These are phyloP conservation scores for Athelia psychrophila DNA, from an alignment of 1,284 basidiomycete species.

Conservation along the genomic window DNA sequence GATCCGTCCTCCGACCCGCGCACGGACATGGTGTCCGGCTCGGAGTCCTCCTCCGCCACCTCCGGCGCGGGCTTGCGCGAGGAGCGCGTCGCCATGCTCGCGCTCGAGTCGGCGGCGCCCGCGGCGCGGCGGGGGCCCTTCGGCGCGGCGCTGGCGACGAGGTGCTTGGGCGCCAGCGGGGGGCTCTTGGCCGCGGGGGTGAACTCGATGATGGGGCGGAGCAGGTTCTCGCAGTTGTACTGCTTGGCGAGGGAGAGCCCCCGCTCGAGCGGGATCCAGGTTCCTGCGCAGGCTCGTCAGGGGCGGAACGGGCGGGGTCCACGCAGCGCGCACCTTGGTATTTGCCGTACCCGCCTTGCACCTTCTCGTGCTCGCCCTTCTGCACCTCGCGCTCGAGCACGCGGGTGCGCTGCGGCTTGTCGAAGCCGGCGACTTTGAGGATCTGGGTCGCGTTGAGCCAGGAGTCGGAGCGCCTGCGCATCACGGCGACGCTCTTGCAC, in stretches of 20 bases:
- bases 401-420: constrained; percentile 97
- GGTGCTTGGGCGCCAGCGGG: constrained; percentile 94
- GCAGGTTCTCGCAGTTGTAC: constrained; percentile 86
- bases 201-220: constrained; percentile 97
- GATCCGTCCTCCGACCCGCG: constrained; percentile 78
- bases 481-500: constrained; percentile 94
- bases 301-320: neutral
- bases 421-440: constrained; percentile 98
- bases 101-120: constrained; percentile 28
- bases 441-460: constrained; percentile 99
- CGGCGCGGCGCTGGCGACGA: constrained; percentile 63
- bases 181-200: constrained; percentile 90
- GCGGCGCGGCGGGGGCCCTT: constrained; percentile 53
- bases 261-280: constrained; percentile 97
- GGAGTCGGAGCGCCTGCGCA: constrained; percentile 92
- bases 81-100: constrained; percentile 43
- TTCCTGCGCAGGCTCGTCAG: constrained; percentile 54
- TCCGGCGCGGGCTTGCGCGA: constrained; percentile 46
- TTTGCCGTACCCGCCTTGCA: constrained; percentile 99
- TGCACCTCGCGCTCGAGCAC: constrained; percentile 98
- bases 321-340: constrained; percentile 84
- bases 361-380: constrained; percentile 98
- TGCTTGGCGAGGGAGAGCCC: constrained; percentile 87
- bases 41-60: constrained; percentile 47
- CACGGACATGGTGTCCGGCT: constrained; percentile 56